Percentiles rank a stretch among this genome's conserved stretches.
These are phyloP conservation scores for Stemphylium beticola DNA, from an alignment of 2,329 filamentous ascomycete species.

Conservation along the genomic window DNA sequence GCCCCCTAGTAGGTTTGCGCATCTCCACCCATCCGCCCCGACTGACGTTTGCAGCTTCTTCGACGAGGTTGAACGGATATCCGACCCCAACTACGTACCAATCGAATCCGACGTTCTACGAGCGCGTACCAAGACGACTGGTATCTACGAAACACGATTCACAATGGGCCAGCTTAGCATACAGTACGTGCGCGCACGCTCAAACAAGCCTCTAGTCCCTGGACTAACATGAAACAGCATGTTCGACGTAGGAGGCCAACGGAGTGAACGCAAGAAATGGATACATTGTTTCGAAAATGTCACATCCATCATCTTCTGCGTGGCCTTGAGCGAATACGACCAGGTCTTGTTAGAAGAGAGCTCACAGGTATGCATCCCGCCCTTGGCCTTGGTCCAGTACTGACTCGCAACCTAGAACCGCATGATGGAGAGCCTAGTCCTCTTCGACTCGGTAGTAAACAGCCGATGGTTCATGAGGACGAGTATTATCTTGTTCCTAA, in stretches of 20 bases:
- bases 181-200: constrained; percentile 69
- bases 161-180: constrained; percentile 99
- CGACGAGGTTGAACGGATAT: constrained; percentile 86
- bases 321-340: constrained; percentile 97
- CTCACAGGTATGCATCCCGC: constrained; percentile 74
- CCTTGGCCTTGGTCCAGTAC: constrained; percentile 15
- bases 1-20: constrained; percentile 81
- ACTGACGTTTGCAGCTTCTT: constrained; percentile 75
- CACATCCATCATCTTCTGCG: constrained; percentile 99
- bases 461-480: constrained; percentile 99
- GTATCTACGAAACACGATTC: constrained; percentile 98
- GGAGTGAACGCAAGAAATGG: constrained; percentile 99
- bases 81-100: constrained; percentile 83
- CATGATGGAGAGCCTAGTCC: constrained; percentile 97
- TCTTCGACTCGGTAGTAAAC: constrained; percentile 98
- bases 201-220: constrained; percentile 16
- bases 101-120: constrained; percentile 94
- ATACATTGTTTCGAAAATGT: constrained; percentile 99
- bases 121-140: constrained; percentile 96
- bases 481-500: constrained; percentile 97
- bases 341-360: constrained; percentile 96
- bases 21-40: neutral
- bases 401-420: constrained; percentile 72
- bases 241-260: constrained; percentile 97
- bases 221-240: constrained; percentile 68